Conservation (phyloP, 208 protist genomes). For the Leptomonas seymouri region DNA sequence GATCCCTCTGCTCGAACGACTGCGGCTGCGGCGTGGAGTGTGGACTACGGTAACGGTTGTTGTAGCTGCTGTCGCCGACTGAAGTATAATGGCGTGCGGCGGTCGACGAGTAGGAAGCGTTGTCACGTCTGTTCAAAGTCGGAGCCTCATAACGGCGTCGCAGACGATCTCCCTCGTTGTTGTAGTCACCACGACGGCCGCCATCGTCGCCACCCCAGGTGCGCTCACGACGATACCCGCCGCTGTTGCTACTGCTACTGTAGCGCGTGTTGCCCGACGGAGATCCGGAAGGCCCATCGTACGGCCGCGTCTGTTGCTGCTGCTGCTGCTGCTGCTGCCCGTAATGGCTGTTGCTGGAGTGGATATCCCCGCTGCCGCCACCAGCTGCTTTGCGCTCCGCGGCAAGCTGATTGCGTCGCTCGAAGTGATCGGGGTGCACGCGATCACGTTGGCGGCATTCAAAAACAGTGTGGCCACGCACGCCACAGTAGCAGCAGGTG, state of each 20-base stretch:
- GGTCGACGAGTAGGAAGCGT: constrained; percentile 4
- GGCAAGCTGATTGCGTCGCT: constrained; percentile 31
- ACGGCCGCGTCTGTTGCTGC: constrained; percentile 1
- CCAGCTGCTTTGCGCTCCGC: constrained; percentile 6
- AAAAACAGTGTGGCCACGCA: constrained; percentile 65
- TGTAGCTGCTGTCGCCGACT: background rate
- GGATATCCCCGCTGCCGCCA: constrained; percentile 12
- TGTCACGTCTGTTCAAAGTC: constrained; percentile 1
- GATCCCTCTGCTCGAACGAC: background rate
- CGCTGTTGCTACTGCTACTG: constrained; percentile 14
- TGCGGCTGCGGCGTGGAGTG: background rate
- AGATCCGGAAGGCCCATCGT: constrained; percentile 4
- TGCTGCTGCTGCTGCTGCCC: constrained; percentile 3
- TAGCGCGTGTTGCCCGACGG: constrained; percentile 2
- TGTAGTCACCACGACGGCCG: background rate
- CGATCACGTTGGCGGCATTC: constrained; percentile 56
- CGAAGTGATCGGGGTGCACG: constrained; percentile 53
- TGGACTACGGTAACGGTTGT: background rate
- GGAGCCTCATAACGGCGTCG: constrained; percentile 29
- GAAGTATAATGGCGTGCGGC: background rate
- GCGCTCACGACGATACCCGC: constrained; percentile 28
- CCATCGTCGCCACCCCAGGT: constrained; percentile 14
- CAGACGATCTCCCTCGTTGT: constrained; percentile 7
- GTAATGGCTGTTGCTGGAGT: constrained; percentile 7
- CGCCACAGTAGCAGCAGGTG: constrained; percentile 71